Base-by-base conservation (phyloP, 495 filamentous ascomycete species). In the Daldinia childiae region DNA sequence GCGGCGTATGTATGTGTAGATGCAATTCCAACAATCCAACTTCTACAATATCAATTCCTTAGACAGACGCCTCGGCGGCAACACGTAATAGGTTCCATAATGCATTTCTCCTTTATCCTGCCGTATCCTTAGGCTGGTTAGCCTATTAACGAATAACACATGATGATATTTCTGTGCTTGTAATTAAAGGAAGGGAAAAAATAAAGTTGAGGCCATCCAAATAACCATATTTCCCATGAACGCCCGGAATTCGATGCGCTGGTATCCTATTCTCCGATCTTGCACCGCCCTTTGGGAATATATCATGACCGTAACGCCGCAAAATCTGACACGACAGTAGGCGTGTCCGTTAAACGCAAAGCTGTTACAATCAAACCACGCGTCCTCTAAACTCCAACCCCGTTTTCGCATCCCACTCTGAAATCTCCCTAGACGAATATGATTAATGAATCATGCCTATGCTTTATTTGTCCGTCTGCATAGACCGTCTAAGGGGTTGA, bases 291-390 rank as follows among this genome's bases (percentile, higher is more conserved):
- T 26, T 45, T 45, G 43, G 50, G 51, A 69, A 69, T 62, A 17
- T 19, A 9, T 34, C 61, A 39, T 58, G 55, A 58, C 66, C 65
- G 43, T 66, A 73, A 73, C 65, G 65, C 65, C 71, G 62, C 39
- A 66, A 69, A 69, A 24, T 66, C 58, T 58, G 58, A 59, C 43
- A 54, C 36, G 66, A 59, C 34, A 19, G 56, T 17, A 24, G 34
- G 32, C 8, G 55, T 36, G n/a, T 54, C 62, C 45, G 51, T 52
- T 59, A 66, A 69, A 66, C 32, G 29, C 51, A 41, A 38, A 57
- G 36, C 21, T 48, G 24, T 57, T 43, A 29, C 65, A 27, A 56
- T 27, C 39, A 17, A 65, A 60, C n/a, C 24, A n/a, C 34, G 51
- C 48, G 17, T 54, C 62, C 71, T 24, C 14, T 38, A 15, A 69